Conservation (phyloP, 1,284 basidiomycete genomes). For the Leccinum angustisporum region DNA sequence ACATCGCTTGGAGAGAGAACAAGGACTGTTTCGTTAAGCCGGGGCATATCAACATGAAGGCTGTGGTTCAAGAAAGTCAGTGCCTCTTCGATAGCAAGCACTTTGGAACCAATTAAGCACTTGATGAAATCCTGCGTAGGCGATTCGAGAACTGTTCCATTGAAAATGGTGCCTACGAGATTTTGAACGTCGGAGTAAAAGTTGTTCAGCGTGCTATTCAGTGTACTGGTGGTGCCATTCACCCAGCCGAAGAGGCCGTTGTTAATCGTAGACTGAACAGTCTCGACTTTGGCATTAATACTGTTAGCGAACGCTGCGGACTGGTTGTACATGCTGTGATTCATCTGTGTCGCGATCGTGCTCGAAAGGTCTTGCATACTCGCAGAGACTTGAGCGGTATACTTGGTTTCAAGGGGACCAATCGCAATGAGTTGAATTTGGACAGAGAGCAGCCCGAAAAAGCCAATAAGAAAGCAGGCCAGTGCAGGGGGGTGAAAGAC, state of each 20-base stretch:
- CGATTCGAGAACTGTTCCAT: slow-evolving; percentile 75
- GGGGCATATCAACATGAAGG: slow-evolving; percentile 75
- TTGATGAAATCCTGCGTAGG: slow-evolving; percentile 86
- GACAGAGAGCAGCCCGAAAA: slow-evolving; percentile 88
- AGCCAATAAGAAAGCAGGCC: slow-evolving; percentile 85
- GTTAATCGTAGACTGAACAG: slow-evolving; percentile 77
- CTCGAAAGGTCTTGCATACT: slow-evolving; percentile 67
- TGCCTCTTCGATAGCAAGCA: slow-evolving; percentile 82
- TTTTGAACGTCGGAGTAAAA: slow-evolving; percentile 77
- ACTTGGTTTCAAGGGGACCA: slow-evolving; percentile 65
- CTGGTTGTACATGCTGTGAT: slow-evolving; percentile 77
- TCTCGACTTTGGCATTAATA: slow-evolving; percentile 71
- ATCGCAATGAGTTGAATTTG: slow-evolving; percentile 83
- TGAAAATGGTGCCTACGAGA: slow-evolving; percentile 72
- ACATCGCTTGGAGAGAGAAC: slow-evolving; percentile 70
- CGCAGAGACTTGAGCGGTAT: slow-evolving; percentile 55
- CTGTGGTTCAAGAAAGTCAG: slow-evolving; percentile 92
- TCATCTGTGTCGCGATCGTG: slow-evolving; percentile 75
- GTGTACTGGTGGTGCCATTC: slow-evolving; percentile 83
- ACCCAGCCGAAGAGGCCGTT: slow-evolving; percentile 92
- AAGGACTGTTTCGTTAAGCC: slow-evolving; percentile 71
- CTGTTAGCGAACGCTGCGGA: slow-evolving; percentile 73
- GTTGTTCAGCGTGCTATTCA: slow-evolving; percentile 77
- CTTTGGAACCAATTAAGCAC: slow-evolving; percentile 89
- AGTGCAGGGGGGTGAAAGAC: slow-evolving; percentile 89